Percentiles rank a stretch among this genome's conserved stretches.
These are phyloP conservation scores for Nowakowskiella sp. DNA, from an alignment of 192 early-diverging fungal species.

Conservation along the genomic window DNA sequence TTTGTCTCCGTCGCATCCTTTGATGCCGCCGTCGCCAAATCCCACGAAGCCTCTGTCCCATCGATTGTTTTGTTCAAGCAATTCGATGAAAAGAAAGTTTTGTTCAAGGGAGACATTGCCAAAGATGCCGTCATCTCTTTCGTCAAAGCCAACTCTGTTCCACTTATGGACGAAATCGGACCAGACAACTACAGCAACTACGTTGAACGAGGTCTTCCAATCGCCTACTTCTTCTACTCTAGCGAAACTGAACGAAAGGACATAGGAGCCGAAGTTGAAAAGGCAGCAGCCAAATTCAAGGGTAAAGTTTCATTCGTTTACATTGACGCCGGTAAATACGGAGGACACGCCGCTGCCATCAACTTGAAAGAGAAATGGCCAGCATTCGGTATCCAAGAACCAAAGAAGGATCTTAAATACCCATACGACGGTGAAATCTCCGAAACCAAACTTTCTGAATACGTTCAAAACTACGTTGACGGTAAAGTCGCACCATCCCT, in stretches of 20 bases:
- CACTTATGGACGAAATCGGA: constrained; percentile 82
- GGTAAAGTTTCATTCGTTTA: constrained; percentile 88
- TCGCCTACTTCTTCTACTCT: constrained; percentile 82
- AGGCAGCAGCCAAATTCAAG: constrained; percentile 74
- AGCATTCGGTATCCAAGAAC: constrained; percentile 82
- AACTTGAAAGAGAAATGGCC: constrained; percentile 90
- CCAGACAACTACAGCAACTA: constrained; percentile 84
- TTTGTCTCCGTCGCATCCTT: constrained; percentile 73
- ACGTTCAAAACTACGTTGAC: constrained; percentile 55
- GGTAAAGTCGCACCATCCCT: constrained; percentile 67
- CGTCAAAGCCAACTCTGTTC: constrained; percentile 72
- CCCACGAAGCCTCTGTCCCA: constrained; percentile 41
- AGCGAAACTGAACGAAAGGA: constrained; percentile 49
- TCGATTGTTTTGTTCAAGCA: constrained; percentile 79
- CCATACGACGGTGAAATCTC: constrained; percentile 67
- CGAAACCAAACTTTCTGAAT: constrained; percentile 43
- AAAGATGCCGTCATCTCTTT: constrained; percentile 55
- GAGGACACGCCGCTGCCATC: constrained; percentile 77
- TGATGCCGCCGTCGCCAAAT: constrained; percentile 50
- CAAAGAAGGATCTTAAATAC: constrained; percentile 67
- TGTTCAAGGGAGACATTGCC: constrained; percentile 53
- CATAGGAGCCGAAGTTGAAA: constrained; percentile 52
- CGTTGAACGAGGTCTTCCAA: constrained; percentile 77
- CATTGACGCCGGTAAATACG: constrained; percentile 81
- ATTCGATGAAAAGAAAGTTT: constrained; percentile 79